Evolutionary conservation across 768 basidiomycete genomes (phyloP).

Genomic region (Stropharia rugosoannulata): DNA sequence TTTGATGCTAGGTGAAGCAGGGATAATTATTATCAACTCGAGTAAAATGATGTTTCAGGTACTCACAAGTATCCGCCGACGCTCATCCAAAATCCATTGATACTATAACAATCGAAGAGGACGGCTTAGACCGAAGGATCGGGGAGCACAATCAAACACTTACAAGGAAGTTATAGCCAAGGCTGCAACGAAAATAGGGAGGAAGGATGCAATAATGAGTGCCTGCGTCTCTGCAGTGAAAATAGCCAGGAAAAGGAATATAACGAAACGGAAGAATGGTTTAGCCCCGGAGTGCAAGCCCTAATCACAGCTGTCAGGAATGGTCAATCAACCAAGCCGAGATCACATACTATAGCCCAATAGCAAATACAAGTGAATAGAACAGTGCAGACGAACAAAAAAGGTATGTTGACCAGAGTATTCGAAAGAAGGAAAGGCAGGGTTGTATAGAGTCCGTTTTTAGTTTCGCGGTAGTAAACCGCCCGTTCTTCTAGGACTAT

Average conservation of each 20-base stretch:
- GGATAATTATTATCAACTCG: neutral
- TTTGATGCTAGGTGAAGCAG: conserved; percentile 40
- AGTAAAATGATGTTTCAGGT: neutral
- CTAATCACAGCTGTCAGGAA: conserved; percentile 16
- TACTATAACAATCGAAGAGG: conserved; percentile 15
- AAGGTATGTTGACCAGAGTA: conserved; percentile 52
- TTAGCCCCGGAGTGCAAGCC: conserved; percentile 48
- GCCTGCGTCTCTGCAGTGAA: conserved; percentile 53
- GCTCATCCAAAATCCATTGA: conserved; percentile 61
- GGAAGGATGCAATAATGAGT: conserved; percentile 43
- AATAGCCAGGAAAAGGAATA: conserved; percentile 52
- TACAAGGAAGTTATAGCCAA: conserved; percentile 52
- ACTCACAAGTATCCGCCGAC: conserved; percentile 46
- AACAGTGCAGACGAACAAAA: conserved; percentile 48
- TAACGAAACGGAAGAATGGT: conserved; percentile 55
- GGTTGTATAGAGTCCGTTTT: conserved; percentile 57
- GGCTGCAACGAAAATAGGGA: conserved; percentile 62
- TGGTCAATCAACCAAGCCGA: neutral
- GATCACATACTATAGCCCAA: conserved; percentile 41
- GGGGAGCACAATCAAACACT: conserved; percentile 2
- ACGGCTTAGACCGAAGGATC: neutral
- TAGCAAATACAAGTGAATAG: conserved; percentile 51
- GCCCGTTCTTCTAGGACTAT: conserved; percentile 57
- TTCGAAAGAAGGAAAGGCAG: conserved; percentile 54
- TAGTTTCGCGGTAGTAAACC: conserved; percentile 54